Base-by-base conservation (phyloP, 202 grass and related monocot species). In the Bolboschoenoplectus hybrid region DNA sequence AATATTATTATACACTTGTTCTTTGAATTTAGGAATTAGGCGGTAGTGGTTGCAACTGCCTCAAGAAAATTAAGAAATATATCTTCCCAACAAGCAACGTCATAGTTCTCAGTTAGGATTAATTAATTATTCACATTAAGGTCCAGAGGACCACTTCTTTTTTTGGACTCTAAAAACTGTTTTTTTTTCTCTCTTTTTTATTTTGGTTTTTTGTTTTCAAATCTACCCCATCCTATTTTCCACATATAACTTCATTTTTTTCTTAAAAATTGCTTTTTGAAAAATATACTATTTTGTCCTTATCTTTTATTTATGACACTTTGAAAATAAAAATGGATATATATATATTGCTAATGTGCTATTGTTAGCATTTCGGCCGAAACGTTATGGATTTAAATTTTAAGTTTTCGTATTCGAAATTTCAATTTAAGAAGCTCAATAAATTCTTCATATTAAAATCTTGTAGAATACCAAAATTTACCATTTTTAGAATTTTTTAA, bases 41-140 rank as follows among this genome's bases (percentile, higher is more conserved):
- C 56, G 26, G 12, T 17, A 84, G 82, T 84, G 64, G 82, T 84
- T 84, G 65, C 82, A 84, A 84, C 82, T 38, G 82, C 67, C 36
- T 67, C 49, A 69, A 57, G 34, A 34, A 82, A 84, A 72, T 38
- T 84, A 40, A 16, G 38, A 84, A 66, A 56, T 3, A 44, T 57
- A 44, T 57, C 47, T 84, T 71, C 66, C 14, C 63, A 84, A 55
- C 65, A 69, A 69, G 82, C 63, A 71, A 72, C 66, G 32, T 40
- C 81, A 70, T 13, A 38, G 14, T 56, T 36, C 62, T 71, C 46
- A 44, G 36, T 70, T 71, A 10, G 2, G 26, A 70, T 17, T 50
- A 43, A 79, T 44, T 60, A 80, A n/a, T 79, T 58, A 57, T 40
- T 71, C 16, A 8, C 14, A 60, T 60, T 58, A 1, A 76, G 34